Evolutionary conservation across 1,284 basidiomycete species (phyloP), one percentile per base, ranked within the genome.

Genomic region (Athelia sp.): DNA sequence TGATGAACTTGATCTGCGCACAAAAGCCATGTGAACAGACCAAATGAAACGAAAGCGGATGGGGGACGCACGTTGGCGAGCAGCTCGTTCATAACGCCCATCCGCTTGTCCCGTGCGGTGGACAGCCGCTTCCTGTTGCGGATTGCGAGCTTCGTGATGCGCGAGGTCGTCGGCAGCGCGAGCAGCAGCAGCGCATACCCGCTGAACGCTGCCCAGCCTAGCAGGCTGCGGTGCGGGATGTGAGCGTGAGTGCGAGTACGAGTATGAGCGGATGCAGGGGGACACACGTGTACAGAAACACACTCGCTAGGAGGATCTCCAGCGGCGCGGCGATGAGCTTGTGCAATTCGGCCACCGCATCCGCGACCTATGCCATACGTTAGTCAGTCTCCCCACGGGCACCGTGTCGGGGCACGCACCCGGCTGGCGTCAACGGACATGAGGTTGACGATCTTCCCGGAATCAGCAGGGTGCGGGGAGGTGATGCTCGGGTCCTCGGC

Each of bases 71-170:
- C 26, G 26, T 29, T 13, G 29, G 81, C 72, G 48, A 95, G 86
- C 15, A 98, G 73, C 66, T 98, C 94, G 52, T 87, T 94, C 58
- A 97, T 67, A 15, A 92, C 84, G 0, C 75, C 78, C 81, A 97
- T 94, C 2, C 94, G 79, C 61, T 84, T 85, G 61, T 98, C 94
- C 10, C 90, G 74, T 0, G 91, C 83, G 10, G 80, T 75, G 38
- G 87, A 70, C 19, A 90, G 65, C 8, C 82, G 82, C 63, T 88
- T 89, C 52, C 87, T 82, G 51, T 94, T 91, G 46, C 81, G 67
- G 26, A 84, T 73, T 48, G 76, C 80, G 3, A 87, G 76, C 50
- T 69, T 72, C 4, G 82, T 74, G 40, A 92, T 63, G 52, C 69
- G 77, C 49, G 77, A 82, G 62, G 91, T 91, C 48, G 91, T 59